Conservation (phyloP, 2,329 filamentous ascomycete genomes). For the Aotearoamyces nothofagi region DNA sequence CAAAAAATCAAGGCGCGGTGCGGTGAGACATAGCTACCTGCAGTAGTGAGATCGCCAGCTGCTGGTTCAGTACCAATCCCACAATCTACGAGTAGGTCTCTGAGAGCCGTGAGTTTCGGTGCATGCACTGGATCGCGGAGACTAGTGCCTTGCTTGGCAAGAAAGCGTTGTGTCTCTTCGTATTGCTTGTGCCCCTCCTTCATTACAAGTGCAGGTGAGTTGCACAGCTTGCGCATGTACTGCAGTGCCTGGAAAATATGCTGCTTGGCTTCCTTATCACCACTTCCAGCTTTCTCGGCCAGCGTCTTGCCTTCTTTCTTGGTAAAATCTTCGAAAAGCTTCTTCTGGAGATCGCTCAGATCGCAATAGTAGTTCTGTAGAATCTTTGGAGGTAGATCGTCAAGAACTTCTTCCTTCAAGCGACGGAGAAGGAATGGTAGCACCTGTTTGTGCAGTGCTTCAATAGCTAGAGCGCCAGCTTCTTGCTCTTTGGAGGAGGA, state of each 20-base stretch:
- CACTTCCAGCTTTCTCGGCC: constrained; percentile 64
- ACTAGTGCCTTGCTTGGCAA: constrained; percentile 64
- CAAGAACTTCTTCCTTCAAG: constrained; percentile 92
- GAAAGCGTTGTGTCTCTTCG: constrained; percentile 67
- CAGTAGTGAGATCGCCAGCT: constrained; percentile 35
- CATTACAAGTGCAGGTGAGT: constrained; percentile 90
- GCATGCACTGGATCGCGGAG: constrained; percentile 79
- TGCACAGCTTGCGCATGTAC: constrained; percentile 99
- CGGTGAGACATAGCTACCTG: constrained; percentile 74
- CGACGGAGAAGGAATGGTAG: constrained; percentile 90
- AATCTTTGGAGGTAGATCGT: constrained; percentile 95
- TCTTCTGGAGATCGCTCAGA: constrained; percentile 84
- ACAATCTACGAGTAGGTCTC: constrained; percentile 93
- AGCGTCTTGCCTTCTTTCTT: constrained; percentile 87
- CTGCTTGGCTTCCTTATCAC: constrained; percentile 87
- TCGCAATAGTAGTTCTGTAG: constrained; percentile 99
- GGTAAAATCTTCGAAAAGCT: constrained; percentile 90
- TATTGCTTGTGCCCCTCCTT: constrained; percentile 88
- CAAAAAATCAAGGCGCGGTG: constrained; percentile 96
- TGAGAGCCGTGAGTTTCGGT: constrained; percentile 79
- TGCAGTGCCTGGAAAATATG: constrained; percentile 98
- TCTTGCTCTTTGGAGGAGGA: constrained; percentile 98
- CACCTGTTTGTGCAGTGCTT: constrained; percentile 97
- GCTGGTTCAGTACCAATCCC: constrained; percentile 65
- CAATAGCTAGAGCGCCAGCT: constrained; percentile 86